Evolutionary conservation across 2,329 filamentous ascomycete species (phyloP).

Genomic region (Penicillium psychrosexuale): DNA sequence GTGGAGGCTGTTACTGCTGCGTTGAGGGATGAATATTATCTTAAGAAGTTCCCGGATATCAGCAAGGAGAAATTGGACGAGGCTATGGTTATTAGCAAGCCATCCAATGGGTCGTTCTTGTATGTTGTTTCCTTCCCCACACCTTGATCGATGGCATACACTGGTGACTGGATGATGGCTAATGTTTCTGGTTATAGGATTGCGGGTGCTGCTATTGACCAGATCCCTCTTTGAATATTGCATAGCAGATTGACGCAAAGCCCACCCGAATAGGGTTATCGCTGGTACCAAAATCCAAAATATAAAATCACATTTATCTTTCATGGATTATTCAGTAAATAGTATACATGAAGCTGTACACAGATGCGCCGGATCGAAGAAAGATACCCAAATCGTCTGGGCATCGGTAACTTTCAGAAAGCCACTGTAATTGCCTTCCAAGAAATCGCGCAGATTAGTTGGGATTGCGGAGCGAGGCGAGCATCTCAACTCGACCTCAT

Average conservation of each 20-base stretch:
- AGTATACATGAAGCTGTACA: background rate
- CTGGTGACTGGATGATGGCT: slow-evolving; percentile 1
- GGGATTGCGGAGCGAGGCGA: background rate
- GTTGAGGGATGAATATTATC: slow-evolving; percentile 79
- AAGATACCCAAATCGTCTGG: background rate
- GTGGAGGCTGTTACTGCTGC: slow-evolving; percentile 74
- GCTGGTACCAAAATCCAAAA: background rate
- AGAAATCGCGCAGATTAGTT: background rate
- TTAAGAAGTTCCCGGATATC: slow-evolving; percentile 64
- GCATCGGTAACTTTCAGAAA: background rate
- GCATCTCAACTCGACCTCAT: background rate
- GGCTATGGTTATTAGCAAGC: slow-evolving; percentile 85
- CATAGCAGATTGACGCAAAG: slow-evolving; percentile 1
- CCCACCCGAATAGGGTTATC: background rate
- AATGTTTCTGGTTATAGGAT: slow-evolving; percentile 28
- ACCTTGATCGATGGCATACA: background rate
- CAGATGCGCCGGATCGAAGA: background rate
- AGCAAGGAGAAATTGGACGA: slow-evolving; percentile 69
- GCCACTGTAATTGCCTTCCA: background rate
- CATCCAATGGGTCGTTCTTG: slow-evolving; percentile 50
- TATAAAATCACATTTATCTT: background rate
- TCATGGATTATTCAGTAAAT: background rate
- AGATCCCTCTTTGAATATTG: slow-evolving; percentile 28
- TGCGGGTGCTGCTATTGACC: slow-evolving; percentile 37
- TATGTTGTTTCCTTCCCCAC: slow-evolving; percentile 24